A percentile compares a stretch with the other conserved stretches of the same genome.
phyloP scores from a whole-genome alignment of 441 rosid species.

The Flueggea neowawraea region DNA sequence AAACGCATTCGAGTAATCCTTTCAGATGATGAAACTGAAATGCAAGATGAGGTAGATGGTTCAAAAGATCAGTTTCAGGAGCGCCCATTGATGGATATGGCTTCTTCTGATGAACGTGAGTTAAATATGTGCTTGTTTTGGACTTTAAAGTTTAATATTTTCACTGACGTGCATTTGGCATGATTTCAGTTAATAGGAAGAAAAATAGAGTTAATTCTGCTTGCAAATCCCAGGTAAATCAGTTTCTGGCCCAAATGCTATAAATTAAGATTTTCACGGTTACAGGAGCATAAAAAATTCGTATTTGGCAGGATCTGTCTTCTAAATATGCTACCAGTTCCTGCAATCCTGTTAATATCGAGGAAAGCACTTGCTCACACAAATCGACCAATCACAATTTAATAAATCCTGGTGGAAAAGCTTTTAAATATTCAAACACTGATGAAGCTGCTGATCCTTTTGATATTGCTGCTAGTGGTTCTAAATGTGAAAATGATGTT shows the following conservation, averaged over 20 bases:
- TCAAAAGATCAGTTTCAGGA: conserved; percentile 27
- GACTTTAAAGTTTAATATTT: conserved; percentile 12
- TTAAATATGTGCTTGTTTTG: conserved; percentile 18
- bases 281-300: neutral
- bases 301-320: conserved; percentile 36
- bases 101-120: conserved; percentile 55
- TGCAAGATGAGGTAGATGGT: conserved; percentile 34
- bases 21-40: conserved; percentile 90
- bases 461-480: conserved; percentile 44
- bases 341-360: conserved; percentile 41
- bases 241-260: neutral
- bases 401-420: conserved; percentile 31
- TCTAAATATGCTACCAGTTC: conserved; percentile 37
- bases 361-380: conserved; percentile 68
- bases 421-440: conserved; percentile 32
- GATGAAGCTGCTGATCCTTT: conserved; percentile 32
- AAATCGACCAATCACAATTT: conserved; percentile 37
- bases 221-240: conserved; percentile 32
- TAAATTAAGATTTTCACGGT: no score
- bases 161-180: conserved; percentile 17
- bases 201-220: conserved; percentile 17
- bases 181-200: conserved; percentile 39
- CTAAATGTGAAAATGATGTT: conserved; percentile 40
- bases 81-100: conserved; percentile 32
- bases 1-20: conserved; percentile 70